phyloP scores from a whole-genome alignment of 1,284 basidiomycete genomes.

The Irpex sp. region DNA sequence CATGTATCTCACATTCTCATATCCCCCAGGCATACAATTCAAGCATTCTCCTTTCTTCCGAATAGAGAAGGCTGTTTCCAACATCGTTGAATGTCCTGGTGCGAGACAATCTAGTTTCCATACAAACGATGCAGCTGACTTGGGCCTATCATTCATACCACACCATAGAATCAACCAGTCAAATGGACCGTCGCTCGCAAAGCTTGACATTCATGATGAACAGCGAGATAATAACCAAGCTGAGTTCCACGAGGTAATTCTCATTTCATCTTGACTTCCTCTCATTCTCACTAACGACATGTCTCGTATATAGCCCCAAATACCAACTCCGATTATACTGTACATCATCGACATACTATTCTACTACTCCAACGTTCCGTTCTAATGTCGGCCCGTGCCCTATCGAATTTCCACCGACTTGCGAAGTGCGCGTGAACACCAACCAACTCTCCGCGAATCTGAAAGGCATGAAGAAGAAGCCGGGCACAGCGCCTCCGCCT shows the following conservation, averaged over 20 bases:
- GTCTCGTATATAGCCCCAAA: slow-evolving; percentile 43
- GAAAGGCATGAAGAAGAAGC: slow-evolving; percentile 93
- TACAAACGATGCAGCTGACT: too few relatives aligned
- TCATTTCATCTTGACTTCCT: background rate
- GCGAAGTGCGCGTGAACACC: slow-evolving; percentile 86
- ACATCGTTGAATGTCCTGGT: slow-evolving; percentile 74
- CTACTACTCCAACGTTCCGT: slow-evolving; percentile 49
- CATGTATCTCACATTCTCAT: background rate
- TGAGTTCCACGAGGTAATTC: slow-evolving; percentile 50
- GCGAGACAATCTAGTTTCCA: slow-evolving; percentile 7
- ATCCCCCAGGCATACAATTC: slow-evolving; percentile 62
- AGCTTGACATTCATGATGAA: slow-evolving; percentile 59
- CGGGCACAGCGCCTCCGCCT: slow-evolving; percentile 92
- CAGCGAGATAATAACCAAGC: slow-evolving; percentile 58
- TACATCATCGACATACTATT: slow-evolving; percentile 86
- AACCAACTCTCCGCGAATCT: slow-evolving; percentile 71
- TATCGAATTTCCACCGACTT: slow-evolving; percentile 90
- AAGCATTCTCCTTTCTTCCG: slow-evolving; percentile 77
- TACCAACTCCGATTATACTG: slow-evolving; percentile 89
- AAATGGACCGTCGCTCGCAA: slow-evolving; percentile 70
- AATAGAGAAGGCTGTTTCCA: slow-evolving; percentile 62
- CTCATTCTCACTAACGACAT: background rate
- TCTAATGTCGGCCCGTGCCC: slow-evolving; percentile 53
- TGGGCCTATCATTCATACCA: background rate
- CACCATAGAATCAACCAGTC: slow-evolving; percentile 63